Evolutionary conservation across 805 yeast species (phyloP).

Genomic region (Phaffomyces antillensis): DNA sequence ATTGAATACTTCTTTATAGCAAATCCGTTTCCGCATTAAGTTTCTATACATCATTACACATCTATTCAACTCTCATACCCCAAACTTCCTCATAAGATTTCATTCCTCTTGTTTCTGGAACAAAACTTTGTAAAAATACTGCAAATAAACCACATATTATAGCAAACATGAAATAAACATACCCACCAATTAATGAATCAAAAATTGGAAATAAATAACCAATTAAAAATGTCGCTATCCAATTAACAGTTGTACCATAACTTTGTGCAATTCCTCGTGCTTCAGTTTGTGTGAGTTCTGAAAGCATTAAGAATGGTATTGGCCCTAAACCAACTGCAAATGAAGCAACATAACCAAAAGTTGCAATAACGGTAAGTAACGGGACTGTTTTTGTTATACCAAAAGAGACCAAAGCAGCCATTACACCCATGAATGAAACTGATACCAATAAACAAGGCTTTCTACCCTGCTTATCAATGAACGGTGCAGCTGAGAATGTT

Average conservation of each 20-base stretch:
- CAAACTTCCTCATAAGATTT: conserved; percentile 61
- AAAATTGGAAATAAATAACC: conserved; percentile 78
- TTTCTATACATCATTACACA: neutral
- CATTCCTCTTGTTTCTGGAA: conserved; percentile 78
- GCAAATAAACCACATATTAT: conserved; percentile 44
- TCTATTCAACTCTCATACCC: conserved; percentile 29
- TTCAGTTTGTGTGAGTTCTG: conserved; percentile 79
- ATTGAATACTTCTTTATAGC: too few species aligned
- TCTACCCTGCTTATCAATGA: conserved; percentile 73
- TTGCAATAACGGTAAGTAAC: conserved; percentile 49
- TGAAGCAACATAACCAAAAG: conserved; percentile 67
- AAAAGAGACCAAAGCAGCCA: conserved; percentile 54
- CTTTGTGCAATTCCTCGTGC: conserved; percentile 87
- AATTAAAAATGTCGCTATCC: conserved; percentile 81
- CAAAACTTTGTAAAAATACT: conserved; percentile 34
- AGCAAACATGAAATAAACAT: conserved; percentile 70
- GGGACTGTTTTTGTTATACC: conserved; percentile 51
- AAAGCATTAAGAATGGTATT: conserved; percentile 81
- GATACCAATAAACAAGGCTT: conserved; percentile 65
- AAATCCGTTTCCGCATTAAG: too few species aligned
- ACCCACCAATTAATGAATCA: conserved; percentile 62
- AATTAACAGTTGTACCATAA: conserved; percentile 84
- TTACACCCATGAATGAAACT: conserved; percentile 57
- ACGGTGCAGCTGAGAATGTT: conserved; percentile 65
- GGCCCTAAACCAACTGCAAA: conserved; percentile 96